Evolutionary conservation across 2,329 filamentous ascomycete species (phyloP).

Genomic region (Monosporascus sp.): DNA sequence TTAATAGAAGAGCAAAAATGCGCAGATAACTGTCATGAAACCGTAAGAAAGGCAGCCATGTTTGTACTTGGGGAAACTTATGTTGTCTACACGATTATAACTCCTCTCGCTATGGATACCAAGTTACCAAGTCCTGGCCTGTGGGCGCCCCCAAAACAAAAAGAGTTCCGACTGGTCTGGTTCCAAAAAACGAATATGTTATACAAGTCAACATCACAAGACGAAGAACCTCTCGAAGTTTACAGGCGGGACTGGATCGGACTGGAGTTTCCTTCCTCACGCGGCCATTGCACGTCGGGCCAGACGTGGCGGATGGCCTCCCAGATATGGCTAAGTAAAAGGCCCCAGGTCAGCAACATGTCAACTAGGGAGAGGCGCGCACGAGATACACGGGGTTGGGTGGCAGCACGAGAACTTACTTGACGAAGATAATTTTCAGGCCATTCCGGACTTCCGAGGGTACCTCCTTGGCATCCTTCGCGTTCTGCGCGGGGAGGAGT

Average conservation of each 20-base stretch:
- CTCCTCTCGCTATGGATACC: background rate
- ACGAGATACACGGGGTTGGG: too few species aligned
- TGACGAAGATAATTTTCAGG: constrained; percentile 82
- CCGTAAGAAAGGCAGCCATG: background rate
- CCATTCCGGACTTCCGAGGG: constrained; percentile 85
- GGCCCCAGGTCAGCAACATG: background rate
- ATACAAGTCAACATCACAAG: background rate
- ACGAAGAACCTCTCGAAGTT: constrained; percentile 13
- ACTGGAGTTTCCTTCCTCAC: constrained; percentile 53
- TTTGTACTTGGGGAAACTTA: background rate
- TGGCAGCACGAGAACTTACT: constrained; percentile 40
- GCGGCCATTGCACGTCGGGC: constrained; percentile 83
- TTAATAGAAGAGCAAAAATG: too few species aligned
- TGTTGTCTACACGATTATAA: background rate
- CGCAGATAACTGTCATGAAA: background rate
- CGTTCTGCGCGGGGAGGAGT: constrained; percentile 78
- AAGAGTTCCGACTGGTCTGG: background rate
- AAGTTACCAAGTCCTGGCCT: background rate
- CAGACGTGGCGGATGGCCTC: constrained; percentile 87
- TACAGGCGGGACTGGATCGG: constrained; percentile 76
- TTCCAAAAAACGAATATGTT: background rate
- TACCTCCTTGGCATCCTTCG: constrained; percentile 87
- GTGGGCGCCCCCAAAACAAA: background rate
- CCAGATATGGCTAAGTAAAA: constrained; percentile 70
- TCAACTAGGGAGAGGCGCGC: constrained; percentile 10